Evolutionary conservation across 345 rosid species (phyloP), one percentile per base, ranked within the genome.

Genomic region (Citrus sinensis): DNA sequence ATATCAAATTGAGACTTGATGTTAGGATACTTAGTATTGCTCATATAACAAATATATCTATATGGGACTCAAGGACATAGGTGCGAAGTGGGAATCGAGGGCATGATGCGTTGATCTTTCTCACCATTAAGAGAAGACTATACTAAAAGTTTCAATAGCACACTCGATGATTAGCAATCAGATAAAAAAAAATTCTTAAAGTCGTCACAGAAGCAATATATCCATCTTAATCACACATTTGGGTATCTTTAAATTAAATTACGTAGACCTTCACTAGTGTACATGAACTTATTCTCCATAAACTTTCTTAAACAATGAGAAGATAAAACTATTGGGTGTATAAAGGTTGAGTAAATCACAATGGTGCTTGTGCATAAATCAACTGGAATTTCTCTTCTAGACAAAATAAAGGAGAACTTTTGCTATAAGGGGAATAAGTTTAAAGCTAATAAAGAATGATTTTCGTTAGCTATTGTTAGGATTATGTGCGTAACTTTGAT

Each of bases 401-500:
- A 24, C 51, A 42, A 42, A 68, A 55, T 27, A 64, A 14, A 32
- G 66, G 22, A 56, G 72, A 65, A 76, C 76, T 70, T 67, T 67
- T 63, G 77, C 17, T 67, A 39, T 39, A 37, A 37, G 27, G 76
- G 75, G 85, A 85, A 83, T 87, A 80, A 77, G 71, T 74, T 76
- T 82, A 86, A 71, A 82, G 81, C 39, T 75, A 76, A 76, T 59
- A 37, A 73, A 78, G 72, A 78, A 60, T 79, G 75, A 81, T 63
- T 74, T 81, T 68, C 14, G n/a, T n/a, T 76, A 69, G 66, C 42
- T 72, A 59, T 54, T 73, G 69, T 68, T 78, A 71, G 76, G 73
- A 70, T 84, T 81, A 84, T 84, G 20, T 2, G 86, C 86, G 77
- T 76, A 82, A 84, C 87, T 87, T 84, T 87, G 80, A 78, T 69